Evolutionary conservation across 208 protist genomes (phyloP).

Genomic region (Kentomonas sorsogonicus): DNA sequence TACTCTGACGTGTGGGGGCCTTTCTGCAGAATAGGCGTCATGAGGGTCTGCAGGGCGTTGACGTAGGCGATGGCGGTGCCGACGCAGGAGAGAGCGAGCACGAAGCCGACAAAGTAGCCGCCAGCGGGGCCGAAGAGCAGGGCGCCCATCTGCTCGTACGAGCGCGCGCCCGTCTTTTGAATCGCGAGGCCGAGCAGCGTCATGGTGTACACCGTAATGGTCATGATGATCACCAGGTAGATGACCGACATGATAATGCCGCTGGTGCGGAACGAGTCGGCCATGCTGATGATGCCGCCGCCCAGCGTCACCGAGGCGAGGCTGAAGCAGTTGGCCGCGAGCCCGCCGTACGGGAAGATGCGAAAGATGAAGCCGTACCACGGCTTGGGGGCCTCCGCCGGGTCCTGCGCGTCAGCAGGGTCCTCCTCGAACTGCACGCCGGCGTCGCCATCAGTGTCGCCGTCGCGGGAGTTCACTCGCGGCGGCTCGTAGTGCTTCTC

Average conservation of each 20-base stretch:
- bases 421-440: no score
- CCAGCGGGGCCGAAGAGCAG: conserved; percentile 41
- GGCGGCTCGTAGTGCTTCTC: no score
- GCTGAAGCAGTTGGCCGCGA: conserved; percentile 47
- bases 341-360: conserved; percentile 38
- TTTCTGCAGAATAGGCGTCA: conserved; percentile 40
- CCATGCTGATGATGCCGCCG: conserved; percentile 51
- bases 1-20: conserved; percentile 28
- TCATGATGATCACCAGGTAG: conserved; percentile 47
- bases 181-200: conserved; percentile 41
- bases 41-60: conserved; percentile 50
- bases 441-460: no score
- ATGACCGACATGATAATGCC: conserved; percentile 56
- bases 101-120: conserved; percentile 63
- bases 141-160: conserved; percentile 50
- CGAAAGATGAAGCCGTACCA: no score
- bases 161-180: conserved; percentile 42
- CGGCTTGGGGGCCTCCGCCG: no score
- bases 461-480: no score
- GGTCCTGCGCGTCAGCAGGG: no score
- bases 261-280: conserved; percentile 39
- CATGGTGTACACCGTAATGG: conserved; percentile 55
- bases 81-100: conserved; percentile 63
- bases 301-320: conserved; percentile 55
- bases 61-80: conserved; percentile 75